Evolutionary conservation across 371 early-diverging fungal species (phyloP).

Genomic region (Apophysomyces ossiformis): DNA sequence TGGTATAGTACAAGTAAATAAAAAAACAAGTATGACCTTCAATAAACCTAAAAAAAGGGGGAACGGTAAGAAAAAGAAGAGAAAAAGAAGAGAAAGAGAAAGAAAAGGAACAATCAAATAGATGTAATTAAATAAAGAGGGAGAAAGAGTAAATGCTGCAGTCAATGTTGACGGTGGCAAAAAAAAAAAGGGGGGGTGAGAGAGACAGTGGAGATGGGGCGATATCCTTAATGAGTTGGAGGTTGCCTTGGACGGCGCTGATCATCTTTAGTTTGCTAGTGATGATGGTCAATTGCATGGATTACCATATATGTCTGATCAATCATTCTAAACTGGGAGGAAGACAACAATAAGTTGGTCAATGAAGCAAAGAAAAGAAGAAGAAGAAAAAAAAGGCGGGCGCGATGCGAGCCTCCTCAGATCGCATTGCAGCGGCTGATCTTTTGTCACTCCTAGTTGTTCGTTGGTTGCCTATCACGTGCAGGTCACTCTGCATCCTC

Average conservation of each 20-base stretch:
- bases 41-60: neutral
- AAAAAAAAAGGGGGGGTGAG: no score
- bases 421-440: constrained; percentile 9
- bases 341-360: neutral
- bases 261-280: constrained; percentile 4
- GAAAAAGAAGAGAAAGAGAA: neutral
- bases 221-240: constrained; percentile 4
- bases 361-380: neutral
- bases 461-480: constrained; percentile 3
- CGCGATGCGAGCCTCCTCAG: constrained; percentile 1
- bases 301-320: neutral
- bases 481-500: constrained; percentile 6
- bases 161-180: neutral
- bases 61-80: neutral
- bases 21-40: neutral
- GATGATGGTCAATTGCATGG: constrained; percentile 6
- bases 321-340: constrained; percentile 9
- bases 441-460: neutral
- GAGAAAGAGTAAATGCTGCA: neutral
- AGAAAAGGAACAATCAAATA: neutral
- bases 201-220: neutral
- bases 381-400: constrained; percentile 10
- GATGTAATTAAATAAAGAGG: neutral
- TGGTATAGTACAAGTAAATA: constrained; percentile 1
- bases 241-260: neutral